Percentiles rank a stretch among this genome's conserved stretches.
Evolutionary conservation across 495 filamentous ascomycete species (phyloP).

Genomic region (Penicillium verhagenii): DNA sequence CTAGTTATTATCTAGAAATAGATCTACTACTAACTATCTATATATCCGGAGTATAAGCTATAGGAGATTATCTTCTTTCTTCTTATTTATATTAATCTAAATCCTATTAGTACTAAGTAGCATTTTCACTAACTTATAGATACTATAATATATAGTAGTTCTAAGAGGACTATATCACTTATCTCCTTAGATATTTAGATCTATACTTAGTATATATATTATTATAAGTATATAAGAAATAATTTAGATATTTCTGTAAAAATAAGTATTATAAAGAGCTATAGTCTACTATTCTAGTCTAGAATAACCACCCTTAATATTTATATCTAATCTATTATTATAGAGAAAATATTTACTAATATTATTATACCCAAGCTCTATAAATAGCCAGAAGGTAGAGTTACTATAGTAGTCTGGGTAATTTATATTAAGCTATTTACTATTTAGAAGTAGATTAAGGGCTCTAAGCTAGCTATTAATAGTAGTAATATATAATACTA

Average conservation of each 20-base stretch:
- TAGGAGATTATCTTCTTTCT: conserved; percentile 6
- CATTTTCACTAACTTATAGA: neutral
- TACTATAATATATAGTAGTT: neutral
- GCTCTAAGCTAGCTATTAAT: neutral
- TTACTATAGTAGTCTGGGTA: neutral
- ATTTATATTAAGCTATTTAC: neutral
- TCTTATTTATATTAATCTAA: conserved; percentile 2
- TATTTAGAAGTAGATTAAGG: neutral
- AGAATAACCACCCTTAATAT: neutral
- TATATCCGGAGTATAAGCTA: conserved; percentile 4
- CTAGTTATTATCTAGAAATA: conserved; percentile 1
- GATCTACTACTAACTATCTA: conserved; percentile 2
- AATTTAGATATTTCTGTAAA: neutral
- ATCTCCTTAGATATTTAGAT: neutral
- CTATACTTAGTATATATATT: neutral
- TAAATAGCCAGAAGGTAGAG: neutral
- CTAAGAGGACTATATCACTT: neutral
- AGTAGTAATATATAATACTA: neutral
- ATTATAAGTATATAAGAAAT: neutral
- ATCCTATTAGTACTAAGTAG: conserved; percentile 1
- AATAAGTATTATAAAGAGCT: neutral
- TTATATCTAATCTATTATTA: neutral
- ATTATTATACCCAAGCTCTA: neutral
- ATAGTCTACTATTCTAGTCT: neutral
- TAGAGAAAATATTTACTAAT: neutral